Base-by-base conservation (phyloP, 1,284 basidiomycete genomes). In the Ceratobasidium sp. region DNA sequence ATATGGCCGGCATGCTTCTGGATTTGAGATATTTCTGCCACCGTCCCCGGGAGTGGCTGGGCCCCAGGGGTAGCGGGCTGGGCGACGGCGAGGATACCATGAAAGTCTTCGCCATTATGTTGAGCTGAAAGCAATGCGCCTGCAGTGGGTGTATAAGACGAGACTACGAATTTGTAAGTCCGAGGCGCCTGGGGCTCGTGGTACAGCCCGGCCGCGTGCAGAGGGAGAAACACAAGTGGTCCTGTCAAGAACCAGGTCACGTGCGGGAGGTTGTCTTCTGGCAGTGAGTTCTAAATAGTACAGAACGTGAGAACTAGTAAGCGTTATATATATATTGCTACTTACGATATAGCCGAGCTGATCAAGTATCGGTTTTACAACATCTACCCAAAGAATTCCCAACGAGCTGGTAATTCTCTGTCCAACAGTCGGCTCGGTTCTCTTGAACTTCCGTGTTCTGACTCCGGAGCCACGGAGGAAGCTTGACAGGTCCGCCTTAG, bases 201-300 rank as follows among this genome's bases (percentile, higher is more conserved):
- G 9, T 43, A 43, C 5, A 16, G 11, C 2, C 59, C 39, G 11
- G 39, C 39, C 5, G 46, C 62, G n/a, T 48, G 51, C 14, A 68
- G 14, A 13, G 64, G 64, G 24, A 68, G 34, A 19, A 68, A 68
- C 0, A 37, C 29, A 7, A 68, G 34, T 14, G 31, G 29, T 2
- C 64, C 64, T 19, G 49, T 54, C 4, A 37, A 22, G 5, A 29
- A 54, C 64, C 64, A 68, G 11, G 64, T 68, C 11, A 68, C 19
- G 34, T 54, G 64, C 8, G 48, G 64, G 3, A 54, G 48, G 5
- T 16, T 11, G 4, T 54, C 1, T 8, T 37, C 56, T 7, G 9
- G 1, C 22, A 5, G 56, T 13, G 29, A 16, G 9, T 14, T 16
- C 14, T 37, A n/a, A n/a, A n/a, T n/a, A n/a, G 29, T 13, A 34